phyloP scores from a whole-genome alignment of 2,329 filamentous ascomycete genomes.

The Fusarium verticillioides region DNA sequence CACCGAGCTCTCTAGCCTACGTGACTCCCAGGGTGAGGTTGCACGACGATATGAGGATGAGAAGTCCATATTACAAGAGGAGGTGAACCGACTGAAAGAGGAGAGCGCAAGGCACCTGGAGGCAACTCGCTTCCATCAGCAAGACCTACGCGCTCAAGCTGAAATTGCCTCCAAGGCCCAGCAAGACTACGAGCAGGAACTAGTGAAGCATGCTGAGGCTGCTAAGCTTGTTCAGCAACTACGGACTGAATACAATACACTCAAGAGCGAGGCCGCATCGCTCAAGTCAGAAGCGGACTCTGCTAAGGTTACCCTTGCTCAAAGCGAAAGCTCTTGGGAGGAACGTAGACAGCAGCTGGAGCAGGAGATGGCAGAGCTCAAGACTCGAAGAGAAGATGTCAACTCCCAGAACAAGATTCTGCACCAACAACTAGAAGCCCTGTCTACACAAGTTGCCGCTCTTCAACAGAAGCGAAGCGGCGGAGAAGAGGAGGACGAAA shows the following conservation, averaged over 20 bases:
- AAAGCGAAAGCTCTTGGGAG: slow-evolving; percentile 89
- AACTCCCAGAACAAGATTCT: slow-evolving; percentile 91
- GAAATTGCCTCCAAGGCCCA: slow-evolving; percentile 94
- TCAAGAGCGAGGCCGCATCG: slow-evolving; percentile 82
- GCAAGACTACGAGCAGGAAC: slow-evolving; percentile 92
- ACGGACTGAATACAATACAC: slow-evolving; percentile 81
- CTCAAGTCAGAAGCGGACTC: slow-evolving; percentile 86
- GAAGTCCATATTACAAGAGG: slow-evolving; percentile 79
- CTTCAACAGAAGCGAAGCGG: slow-evolving; percentile 79
- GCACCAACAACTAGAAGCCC: slow-evolving; percentile 86
- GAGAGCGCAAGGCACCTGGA: slow-evolving; percentile 83
- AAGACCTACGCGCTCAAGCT: slow-evolving; percentile 91
- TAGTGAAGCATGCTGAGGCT: slow-evolving; percentile 96
- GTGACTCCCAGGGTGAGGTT: slow-evolving; percentile 82
- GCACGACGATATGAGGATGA: slow-evolving; percentile 80
- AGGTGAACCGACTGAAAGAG: slow-evolving; percentile 84
- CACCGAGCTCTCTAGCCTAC: slow-evolving; percentile 81
- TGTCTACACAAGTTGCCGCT: slow-evolving; percentile 81
- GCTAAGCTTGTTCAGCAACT: slow-evolving; percentile 84
- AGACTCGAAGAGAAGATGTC: slow-evolving; percentile 82
- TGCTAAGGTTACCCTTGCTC: slow-evolving; percentile 79
- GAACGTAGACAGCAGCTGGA: slow-evolving; percentile 85
- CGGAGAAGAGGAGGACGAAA: slow-evolving; percentile 63
- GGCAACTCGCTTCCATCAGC: slow-evolving; percentile 85
- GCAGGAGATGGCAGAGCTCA: slow-evolving; percentile 82